Evolutionary conservation across 75 land plant species (phyloP), one percentile per base, ranked within the genome.

Genomic region (Pinus tabuliformis): DNA sequence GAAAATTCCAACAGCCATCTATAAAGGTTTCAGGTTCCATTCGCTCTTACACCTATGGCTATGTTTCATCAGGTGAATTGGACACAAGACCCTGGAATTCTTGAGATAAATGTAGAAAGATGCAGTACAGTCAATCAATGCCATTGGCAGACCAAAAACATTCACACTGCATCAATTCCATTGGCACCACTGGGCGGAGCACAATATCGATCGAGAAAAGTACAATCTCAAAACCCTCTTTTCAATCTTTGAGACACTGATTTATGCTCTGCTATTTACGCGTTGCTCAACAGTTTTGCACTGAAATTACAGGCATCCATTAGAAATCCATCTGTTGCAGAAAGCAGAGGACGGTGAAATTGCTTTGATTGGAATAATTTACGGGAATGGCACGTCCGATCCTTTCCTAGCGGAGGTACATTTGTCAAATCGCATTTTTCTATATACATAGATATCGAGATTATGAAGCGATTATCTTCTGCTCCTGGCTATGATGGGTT

Each of bases 111-210:
- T 16, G 85, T 82, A 18, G 26, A 26, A 26, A 26, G 26, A 26
- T 26, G 26, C 26, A 26, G 26, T 26, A 26, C 26, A 26, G 26
- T 26, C 26, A 26, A 26, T 26, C 26, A 26, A 26, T 26, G 26
- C 26, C 26, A 26, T 26, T 26, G 26, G 26, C 26, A 26, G 26
- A 26, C 26, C 26, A 81, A 76, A 17, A 60, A 77, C n/a, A 26
- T 83, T 79, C 59, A 37, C 33, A 14, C 82, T 91, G 30, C 4
- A 56, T 16, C 91, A 91, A 60, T 74, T 73, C 62, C 93, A 91
- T 65, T 91, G 90, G 84, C 93, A 91, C 70, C 77, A 83, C 7
- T 91, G 89, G 28, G 86, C 93, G 8, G 93, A 91, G 76, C 91
- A 91, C 77, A 79, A 85, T 57, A 65, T 91, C 30, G 75, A 86